These are phyloP conservation scores for Trichophyton verrucosum DNA, from an alignment of 2,329 filamentous ascomycete species.

Conservation along the genomic window DNA sequence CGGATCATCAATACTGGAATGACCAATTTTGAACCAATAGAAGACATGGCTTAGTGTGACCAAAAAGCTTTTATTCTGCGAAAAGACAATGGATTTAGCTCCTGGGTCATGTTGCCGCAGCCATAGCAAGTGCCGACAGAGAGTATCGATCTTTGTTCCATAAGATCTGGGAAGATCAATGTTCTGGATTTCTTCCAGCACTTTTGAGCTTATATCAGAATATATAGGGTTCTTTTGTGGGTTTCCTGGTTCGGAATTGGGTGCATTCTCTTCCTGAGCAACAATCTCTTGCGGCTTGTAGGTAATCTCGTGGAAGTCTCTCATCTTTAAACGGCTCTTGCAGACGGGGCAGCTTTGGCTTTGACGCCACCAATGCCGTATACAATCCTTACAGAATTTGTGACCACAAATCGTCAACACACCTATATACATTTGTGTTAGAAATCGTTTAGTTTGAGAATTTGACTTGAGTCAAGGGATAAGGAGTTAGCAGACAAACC, in stretches of 20 bases:
- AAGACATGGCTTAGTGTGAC: constrained; percentile 61
- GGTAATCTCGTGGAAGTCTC: constrained; percentile 73
- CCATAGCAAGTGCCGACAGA: constrained; percentile 73
- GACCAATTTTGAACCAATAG: constrained; percentile 57
- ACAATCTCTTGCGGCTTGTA: constrained; percentile 64
- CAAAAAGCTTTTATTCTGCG: constrained; percentile 76
- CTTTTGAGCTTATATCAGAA: constrained; percentile 56
- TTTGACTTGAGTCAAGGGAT: constrained; percentile 5
- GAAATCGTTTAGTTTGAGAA: not conserved
- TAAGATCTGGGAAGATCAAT: constrained; percentile 64
- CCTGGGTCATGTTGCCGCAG: constrained; percentile 71
- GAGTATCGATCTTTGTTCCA: constrained; percentile 79
- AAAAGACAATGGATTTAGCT: constrained; percentile 87
- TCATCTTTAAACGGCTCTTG: constrained; percentile 52
- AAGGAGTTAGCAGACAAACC: constrained; percentile 45
- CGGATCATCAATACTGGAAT: constrained; percentile 54
- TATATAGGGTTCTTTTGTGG: constrained; percentile 51
- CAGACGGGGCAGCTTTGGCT: constrained; percentile 74
- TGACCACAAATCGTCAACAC: constrained; percentile 71
- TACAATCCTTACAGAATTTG: constrained; percentile 81
- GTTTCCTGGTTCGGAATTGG: constrained; percentile 20
- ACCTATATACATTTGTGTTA: constrained; percentile 17
- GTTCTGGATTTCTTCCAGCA: constrained; percentile 67
- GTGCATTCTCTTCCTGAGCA: constrained; percentile 44
- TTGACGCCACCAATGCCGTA: constrained; percentile 61